Evolutionary conservation across 2,329 filamentous ascomycete species (phyloP).

Genomic region (Penicillium occitanis): DNA sequence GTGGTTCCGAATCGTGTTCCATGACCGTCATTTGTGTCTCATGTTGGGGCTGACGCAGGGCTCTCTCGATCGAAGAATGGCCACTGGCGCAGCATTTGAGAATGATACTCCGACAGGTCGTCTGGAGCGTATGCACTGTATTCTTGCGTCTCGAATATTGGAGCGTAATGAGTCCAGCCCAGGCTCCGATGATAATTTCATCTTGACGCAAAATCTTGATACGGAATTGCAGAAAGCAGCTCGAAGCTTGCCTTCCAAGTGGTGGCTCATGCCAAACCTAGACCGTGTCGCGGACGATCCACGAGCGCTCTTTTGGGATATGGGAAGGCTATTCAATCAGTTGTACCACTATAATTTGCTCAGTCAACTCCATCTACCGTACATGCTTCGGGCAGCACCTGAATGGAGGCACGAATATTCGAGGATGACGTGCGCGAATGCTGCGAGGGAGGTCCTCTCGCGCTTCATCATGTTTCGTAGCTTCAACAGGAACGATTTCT

Average conservation of each 20-base stretch:
- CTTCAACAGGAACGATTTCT: conserved; percentile 27
- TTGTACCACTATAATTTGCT: conserved; percentile 54
- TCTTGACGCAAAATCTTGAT: conserved; percentile 50
- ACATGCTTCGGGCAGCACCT: conserved; percentile 24
- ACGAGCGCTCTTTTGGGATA: conserved; percentile 31
- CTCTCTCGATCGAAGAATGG: conserved; percentile 36
- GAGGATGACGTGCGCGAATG: conserved; percentile 51
- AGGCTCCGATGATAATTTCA: conserved; percentile 31
- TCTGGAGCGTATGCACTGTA: conserved; percentile 50
- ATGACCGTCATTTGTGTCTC: conserved; percentile 44
- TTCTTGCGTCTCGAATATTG: conserved; percentile 49
- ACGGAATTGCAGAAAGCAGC: conserved; percentile 45
- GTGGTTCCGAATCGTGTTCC: conserved; percentile 42
- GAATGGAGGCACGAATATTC: conserved; percentile 49
- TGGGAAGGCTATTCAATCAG: conserved; percentile 47
- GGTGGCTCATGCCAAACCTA: conserved; percentile 48
- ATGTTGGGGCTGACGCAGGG: conserved; percentile 45
- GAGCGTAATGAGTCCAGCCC: conserved; percentile 46
- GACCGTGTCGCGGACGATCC: background rate
- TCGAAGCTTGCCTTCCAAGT: conserved; percentile 45
- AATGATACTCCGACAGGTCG: conserved; percentile 43
- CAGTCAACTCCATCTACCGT: conserved; percentile 55
- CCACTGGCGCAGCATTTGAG: conserved; percentile 29
- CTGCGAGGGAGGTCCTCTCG: conserved; percentile 53
- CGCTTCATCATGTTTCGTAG: conserved; percentile 52